Evolutionary conservation across 768 basidiomycete species (phyloP).

Genomic region (Auricularia sp.): DNA sequence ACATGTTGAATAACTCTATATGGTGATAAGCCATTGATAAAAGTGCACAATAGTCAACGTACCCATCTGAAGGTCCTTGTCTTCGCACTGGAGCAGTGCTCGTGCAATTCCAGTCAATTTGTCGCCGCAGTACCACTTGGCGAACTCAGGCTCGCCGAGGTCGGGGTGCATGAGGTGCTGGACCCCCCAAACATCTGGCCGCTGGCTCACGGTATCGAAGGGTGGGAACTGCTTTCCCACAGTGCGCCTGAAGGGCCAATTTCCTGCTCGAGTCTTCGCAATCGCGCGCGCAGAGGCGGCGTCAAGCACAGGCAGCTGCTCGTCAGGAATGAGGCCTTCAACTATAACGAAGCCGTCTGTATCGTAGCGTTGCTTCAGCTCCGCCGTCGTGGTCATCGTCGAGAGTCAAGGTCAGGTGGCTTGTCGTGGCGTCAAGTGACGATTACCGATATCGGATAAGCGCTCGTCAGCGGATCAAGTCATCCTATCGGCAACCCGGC

Average conservation of each 20-base stretch:
- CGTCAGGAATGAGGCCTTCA: slow-evolving; percentile 38
- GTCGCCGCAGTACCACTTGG: slow-evolving; percentile 57
- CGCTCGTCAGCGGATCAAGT: too few relatives aligned
- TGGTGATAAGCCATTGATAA: background rate
- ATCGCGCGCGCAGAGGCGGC: slow-evolving; percentile 44
- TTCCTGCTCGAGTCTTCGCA: slow-evolving; percentile 43
- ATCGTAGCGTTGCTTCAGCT: slow-evolving; percentile 44
- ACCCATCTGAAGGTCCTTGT: slow-evolving; percentile 67
- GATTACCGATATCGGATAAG: too few relatives aligned
- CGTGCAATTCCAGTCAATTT: slow-evolving; percentile 34
- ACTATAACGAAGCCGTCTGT: slow-evolving; percentile 58
- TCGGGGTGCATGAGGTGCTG: slow-evolving; percentile 78
- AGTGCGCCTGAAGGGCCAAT: slow-evolving; percentile 57
- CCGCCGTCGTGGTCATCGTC: background rate
- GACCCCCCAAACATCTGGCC: slow-evolving; percentile 67
- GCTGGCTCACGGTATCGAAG: slow-evolving; percentile 36
- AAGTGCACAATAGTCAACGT: slow-evolving; percentile 12
- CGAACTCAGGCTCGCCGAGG: slow-evolving; percentile 49
- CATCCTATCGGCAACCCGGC: too few relatives aligned
- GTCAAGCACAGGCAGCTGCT: slow-evolving; percentile 28
- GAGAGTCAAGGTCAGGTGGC: background rate
- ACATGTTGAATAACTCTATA: slow-evolving; percentile 63
- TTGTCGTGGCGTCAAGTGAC: background rate
- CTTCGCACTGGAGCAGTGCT: slow-evolving; percentile 45
- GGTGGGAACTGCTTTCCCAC: slow-evolving; percentile 78